phyloP scores from a whole-genome alignment of 2,329 filamentous ascomycete genomes.

The Aureobasidium mangrovei region DNA sequence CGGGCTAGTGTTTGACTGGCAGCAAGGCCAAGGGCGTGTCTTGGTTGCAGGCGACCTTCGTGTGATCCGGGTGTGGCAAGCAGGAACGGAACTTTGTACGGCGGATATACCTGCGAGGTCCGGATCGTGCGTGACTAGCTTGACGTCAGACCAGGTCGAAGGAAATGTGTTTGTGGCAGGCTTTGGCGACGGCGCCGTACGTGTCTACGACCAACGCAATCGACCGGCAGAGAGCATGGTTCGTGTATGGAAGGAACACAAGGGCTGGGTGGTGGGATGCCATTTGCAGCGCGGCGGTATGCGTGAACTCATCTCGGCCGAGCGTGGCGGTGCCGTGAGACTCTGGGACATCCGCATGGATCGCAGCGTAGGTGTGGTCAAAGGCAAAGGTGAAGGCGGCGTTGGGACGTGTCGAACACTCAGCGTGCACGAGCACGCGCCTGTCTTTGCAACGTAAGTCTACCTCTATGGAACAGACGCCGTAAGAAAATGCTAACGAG shows the following conservation, averaged over 20 bases:
- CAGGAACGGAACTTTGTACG: constrained; percentile 82
- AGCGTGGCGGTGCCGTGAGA: constrained; percentile 85
- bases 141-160: constrained; percentile 96
- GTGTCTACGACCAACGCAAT: constrained; percentile 79
- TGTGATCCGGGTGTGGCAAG: constrained; percentile 93
- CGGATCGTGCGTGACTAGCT: constrained; percentile 86
- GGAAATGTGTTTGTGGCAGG: constrained; percentile 93
- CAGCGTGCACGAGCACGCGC: constrained; percentile 90
- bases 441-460: constrained; percentile 71
- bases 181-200: constrained; percentile 88
- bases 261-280: constrained; percentile 90
- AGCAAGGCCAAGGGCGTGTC: constrained; percentile 90
- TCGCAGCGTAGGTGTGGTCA: constrained; percentile 57
- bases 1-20: constrained; percentile 96
- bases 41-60: constrained; percentile 95
- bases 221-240: constrained; percentile 86
- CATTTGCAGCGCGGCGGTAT: constrained; percentile 95
- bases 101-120: constrained; percentile 91
- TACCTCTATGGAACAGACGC: neutral
- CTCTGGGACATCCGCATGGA: constrained; percentile 92
- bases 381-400: constrained; percentile 49
- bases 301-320: constrained; percentile 81
- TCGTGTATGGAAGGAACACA: constrained; percentile 92
- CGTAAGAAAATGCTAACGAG: neutral
- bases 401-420: constrained; percentile 68